These are phyloP conservation scores for Colletotrichum siamense DNA, from an alignment of 2,329 filamentous ascomycete genomes.

Conservation along the genomic window DNA sequence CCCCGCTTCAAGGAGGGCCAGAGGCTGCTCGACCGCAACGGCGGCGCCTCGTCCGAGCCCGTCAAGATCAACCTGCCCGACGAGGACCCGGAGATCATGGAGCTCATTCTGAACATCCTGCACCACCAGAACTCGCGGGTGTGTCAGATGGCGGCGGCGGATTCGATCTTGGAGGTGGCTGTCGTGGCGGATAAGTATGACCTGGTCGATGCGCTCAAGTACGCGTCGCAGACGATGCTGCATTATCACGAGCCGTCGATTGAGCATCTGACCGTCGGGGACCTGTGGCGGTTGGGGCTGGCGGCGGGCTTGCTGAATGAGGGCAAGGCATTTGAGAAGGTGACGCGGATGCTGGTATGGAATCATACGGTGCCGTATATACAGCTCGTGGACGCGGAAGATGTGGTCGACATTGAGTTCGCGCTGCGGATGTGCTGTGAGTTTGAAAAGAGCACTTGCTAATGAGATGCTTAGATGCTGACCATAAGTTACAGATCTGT, in stretches of 20 bases:
- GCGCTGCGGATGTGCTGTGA: slow-evolving; percentile 20
- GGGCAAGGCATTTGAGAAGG: slow-evolving; percentile 12
- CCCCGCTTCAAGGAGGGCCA: slow-evolving; percentile 27
- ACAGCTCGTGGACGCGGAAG: slow-evolving; percentile 16
- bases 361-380: slow-evolving; percentile 20
- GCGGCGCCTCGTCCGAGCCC: background rate
- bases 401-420: slow-evolving; percentile 17
- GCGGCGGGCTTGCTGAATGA: slow-evolving; percentile 19
- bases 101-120: slow-evolving; percentile 35
- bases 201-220: slow-evolving; percentile 15
- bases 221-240: slow-evolving; percentile 17
- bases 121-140: slow-evolving; percentile 31
- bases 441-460: background rate
- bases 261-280: slow-evolving; percentile 15
- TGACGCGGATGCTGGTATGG: slow-evolving; percentile 15
- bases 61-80: slow-evolving; percentile 32
- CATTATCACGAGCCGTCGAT: slow-evolving; percentile 19
- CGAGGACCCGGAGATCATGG: slow-evolving; percentile 35
- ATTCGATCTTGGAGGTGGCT: slow-evolving; percentile 32
- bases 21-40: slow-evolving; percentile 13
- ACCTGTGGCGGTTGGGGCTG: slow-evolving; percentile 16
- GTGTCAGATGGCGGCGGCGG: slow-evolving; percentile 29
- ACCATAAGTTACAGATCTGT: slow-evolving; percentile 1
- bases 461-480: background rate
- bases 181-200: slow-evolving; percentile 32